Evolutionary conservation across 768 basidiomycete species (phyloP), one percentile per base, ranked within the genome.

Genomic region (Russula sp.): DNA sequence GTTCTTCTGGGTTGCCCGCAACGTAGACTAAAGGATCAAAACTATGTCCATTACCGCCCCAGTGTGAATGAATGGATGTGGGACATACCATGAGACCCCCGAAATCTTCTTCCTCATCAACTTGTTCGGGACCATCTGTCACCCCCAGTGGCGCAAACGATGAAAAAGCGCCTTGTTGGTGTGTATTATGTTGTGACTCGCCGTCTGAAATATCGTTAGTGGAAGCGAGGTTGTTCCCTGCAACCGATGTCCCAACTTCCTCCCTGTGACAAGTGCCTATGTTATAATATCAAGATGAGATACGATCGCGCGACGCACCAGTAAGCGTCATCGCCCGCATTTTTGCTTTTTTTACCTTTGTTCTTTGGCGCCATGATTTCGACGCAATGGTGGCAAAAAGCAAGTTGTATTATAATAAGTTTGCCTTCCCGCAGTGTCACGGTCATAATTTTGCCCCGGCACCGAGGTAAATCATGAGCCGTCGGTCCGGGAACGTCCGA

Each of bases 271-370:
- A 48, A 47, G 56, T 49, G 35, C 22, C 34, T 42, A 60, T 57
- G 54, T 57, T 68, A 77, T 64, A 65, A 27, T 6, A 50, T 14
- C 14, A 7, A 47, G 48, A 48, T 45, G 53, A 45, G 35, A 34
- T 27, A 44, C 32, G 48, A 55, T 55, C 50, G 52, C 42, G 18
- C 39, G 14, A 63, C 78, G 39, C 54, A 91, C 93, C 93, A 96
- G 76, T 82, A 89, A 44, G 83, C 86, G 69, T 92, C 91, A 66
- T 95, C 92, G 68, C 88, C 85, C 49, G 78, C 79, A 69, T 85
- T 88, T 77, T 94, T 94, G 35, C 81, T 84, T 71, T 94, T 95
- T 79, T 95, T 96, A 67, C 88, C 93, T 72, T 92, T 92, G 72
- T 79, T 82, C 73, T 87, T 87, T 34, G 86, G 85, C 37, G 86